Evolutionary conservation across 2,329 filamentous ascomycete species (phyloP), one percentile per base, ranked within the genome.

Genomic region (Penicillium sp.): DNA sequence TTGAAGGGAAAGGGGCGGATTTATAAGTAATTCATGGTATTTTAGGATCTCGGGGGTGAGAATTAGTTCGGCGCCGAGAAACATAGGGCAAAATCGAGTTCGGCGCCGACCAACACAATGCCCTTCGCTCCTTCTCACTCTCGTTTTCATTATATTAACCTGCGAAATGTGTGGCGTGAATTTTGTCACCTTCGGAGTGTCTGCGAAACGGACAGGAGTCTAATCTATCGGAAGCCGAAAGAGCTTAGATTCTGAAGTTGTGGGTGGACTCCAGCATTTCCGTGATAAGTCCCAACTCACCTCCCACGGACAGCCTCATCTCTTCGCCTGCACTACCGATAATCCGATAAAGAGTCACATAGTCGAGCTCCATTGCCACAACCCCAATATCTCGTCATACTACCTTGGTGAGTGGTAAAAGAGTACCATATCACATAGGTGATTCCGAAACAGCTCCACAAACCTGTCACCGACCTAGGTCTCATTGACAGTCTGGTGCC

Each of bases 371-470:
- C 71, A 69, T 6, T 70, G 68, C 9, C 65, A 72, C n/a, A 73
- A 79, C 57, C 69, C 75, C 2, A 62, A 69, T 6, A 73, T 73
- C 0, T 85, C 5, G 31, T 33, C 86, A 0, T 89, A 89, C 71
- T 78, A 80, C 37, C 70, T 90, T 1, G 81, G 83, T 6, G 88
- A 88, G 21, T 90, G 87, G 88, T 88, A 27, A 43, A 21, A 12
- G 10, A 23, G 6, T 41, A 21, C 6, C 6, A 3, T 41, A 15
- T 41, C 40, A 15, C 6, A 9, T 6, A 8, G 10, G 6, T 23
- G 40, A 41, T 23, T 15, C 12, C 15, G 19, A 41, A 41, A 13
- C 3, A 41, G 13, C 12, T 23, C 40, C 6, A 41, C 19, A 15
- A 23, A 15, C 7, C 12, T 23, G 19, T 23, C 40, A 41, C 38